These are phyloP conservation scores for Thraustotheca clavata DNA, from an alignment of 352 stramenopile species.

Conservation along the genomic window DNA sequence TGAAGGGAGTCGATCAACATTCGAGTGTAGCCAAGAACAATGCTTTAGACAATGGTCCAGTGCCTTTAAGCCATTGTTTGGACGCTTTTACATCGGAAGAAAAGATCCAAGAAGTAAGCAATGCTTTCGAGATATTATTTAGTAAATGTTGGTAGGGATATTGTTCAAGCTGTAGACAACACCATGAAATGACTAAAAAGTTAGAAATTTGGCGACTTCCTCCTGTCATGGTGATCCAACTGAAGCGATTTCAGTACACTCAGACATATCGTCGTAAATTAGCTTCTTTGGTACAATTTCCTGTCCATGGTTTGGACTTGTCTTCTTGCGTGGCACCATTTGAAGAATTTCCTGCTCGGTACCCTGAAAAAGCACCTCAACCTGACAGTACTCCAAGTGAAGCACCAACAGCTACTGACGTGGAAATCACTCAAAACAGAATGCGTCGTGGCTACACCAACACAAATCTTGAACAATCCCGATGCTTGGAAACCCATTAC, in stretches of 20 bases:
- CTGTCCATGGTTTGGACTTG: constrained; percentile 92
- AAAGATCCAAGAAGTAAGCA: constrained; percentile 68
- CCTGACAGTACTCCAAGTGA: not conserved
- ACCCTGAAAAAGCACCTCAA: constrained; percentile 31
- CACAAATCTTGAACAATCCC: constrained; percentile 81
- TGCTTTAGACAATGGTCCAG: constrained; percentile 81
- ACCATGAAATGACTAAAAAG: constrained; percentile 97
- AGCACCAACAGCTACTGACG: not conserved
- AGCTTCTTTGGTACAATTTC: constrained; percentile 93
- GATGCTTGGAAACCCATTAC: constrained; percentile 81
- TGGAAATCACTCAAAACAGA: constrained; percentile 4
- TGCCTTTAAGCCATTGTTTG: constrained; percentile 69
- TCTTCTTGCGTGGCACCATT: constrained; percentile 80
- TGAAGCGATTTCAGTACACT: constrained; percentile 99
- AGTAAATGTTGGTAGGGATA: constrained; percentile 57
- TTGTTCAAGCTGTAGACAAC: constrained; percentile 94
- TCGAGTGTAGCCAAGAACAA: constrained; percentile 77
- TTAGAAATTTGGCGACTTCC: constrained; percentile 95
- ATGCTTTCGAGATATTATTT: not conserved
- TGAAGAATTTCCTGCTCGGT: constrained; percentile 67
- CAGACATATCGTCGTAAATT: constrained; percentile 85
- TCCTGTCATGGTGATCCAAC: constrained; percentile 96
- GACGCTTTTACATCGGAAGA: constrained; percentile 81
- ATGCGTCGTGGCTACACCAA: constrained; percentile 70
- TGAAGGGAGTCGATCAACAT: constrained; percentile 78